A percentile compares a stretch with the other conserved stretches of the same genome.
Evolutionary conservation across 75 land plant species (phyloP).

Genomic region (Gnetum montanum): DNA sequence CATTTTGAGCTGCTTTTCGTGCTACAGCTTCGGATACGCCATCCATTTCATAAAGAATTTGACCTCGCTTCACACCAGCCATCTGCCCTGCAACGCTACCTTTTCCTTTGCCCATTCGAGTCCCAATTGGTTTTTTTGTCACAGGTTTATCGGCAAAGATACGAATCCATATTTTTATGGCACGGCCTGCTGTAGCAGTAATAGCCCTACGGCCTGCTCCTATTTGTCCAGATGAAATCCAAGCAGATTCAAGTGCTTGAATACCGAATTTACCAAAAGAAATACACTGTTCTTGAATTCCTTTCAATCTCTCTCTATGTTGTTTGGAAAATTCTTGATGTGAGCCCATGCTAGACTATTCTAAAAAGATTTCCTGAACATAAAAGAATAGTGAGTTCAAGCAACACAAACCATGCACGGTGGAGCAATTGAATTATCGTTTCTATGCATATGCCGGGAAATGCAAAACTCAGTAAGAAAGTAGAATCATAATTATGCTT

Average conservation of each 20-base stretch:
- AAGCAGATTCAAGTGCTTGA: conserved; percentile 2
- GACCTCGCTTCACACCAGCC: conserved; percentile 3
- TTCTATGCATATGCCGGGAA: too few species aligned
- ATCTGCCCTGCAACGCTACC: conserved; percentile 6
- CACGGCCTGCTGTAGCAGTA: not conserved
- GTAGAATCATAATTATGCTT: too few species aligned
- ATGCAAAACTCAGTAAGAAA: too few species aligned
- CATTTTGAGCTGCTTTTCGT: not conserved
- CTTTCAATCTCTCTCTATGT: too few species aligned
- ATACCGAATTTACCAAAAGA: too few species aligned
- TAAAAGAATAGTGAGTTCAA: too few species aligned
- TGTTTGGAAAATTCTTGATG: too few species aligned
- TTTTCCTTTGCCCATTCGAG: conserved; percentile 11
- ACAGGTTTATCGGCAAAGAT: conserved; percentile 11
- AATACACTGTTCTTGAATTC: too few species aligned
- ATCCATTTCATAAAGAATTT: conserved; percentile 13
- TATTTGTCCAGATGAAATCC: conserved; percentile 8
- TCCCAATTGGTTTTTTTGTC: conserved; percentile 1
- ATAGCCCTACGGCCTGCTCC: conserved; percentile 3
- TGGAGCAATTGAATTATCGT: too few species aligned
- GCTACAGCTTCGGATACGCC: conserved; percentile 10
- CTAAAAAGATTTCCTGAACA: too few species aligned
- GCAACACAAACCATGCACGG: too few species aligned
- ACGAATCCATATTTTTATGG: conserved; percentile 4
- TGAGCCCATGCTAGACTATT: too few species aligned